phyloP scores from a whole-genome alignment of 2,329 filamentous ascomycete species.

The Hymenoscyphus salicellus region DNA sequence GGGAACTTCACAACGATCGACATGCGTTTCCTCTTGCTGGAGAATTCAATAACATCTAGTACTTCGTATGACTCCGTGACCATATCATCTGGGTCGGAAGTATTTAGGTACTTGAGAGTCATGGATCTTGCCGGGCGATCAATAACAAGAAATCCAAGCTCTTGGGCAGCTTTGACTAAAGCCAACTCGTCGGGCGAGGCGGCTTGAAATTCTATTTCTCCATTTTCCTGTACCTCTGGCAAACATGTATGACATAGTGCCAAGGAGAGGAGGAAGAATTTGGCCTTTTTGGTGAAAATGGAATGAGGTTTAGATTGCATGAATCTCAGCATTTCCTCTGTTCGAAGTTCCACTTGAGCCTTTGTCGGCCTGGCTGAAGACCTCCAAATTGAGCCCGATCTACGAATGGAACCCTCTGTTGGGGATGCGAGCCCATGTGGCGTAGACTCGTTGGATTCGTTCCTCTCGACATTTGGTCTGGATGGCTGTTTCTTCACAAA shows the following conservation, averaged over 20 bases:
- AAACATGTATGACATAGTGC: slow-evolving; percentile 89
- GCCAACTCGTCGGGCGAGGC: slow-evolving; percentile 89
- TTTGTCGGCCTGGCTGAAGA: slow-evolving; percentile 36
- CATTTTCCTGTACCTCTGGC: slow-evolving; percentile 69
- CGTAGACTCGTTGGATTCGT: slow-evolving; percentile 7
- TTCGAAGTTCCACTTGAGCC: slow-evolving; percentile 58
- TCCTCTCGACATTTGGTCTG: neutral
- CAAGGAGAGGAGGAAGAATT: slow-evolving; percentile 78
- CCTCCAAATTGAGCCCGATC: slow-evolving; percentile 33
- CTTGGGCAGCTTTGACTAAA: slow-evolving; percentile 77
- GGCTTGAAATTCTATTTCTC: slow-evolving; percentile 76
- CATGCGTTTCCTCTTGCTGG: slow-evolving; percentile 86
- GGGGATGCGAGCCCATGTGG: slow-evolving; percentile 1
- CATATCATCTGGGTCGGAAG: slow-evolving; percentile 22
- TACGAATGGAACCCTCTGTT: slow-evolving; percentile 19
- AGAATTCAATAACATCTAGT: slow-evolving; percentile 86
- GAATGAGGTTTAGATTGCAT: slow-evolving; percentile 73
- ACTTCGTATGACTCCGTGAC: slow-evolving; percentile 67
- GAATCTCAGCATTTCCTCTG: slow-evolving; percentile 73
- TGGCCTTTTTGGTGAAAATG: slow-evolving; percentile 72
- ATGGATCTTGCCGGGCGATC: slow-evolving; percentile 71
- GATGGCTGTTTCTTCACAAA: slow-evolving; percentile 20
- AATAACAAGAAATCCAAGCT: slow-evolving; percentile 75
- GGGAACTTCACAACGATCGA: slow-evolving; percentile 82
- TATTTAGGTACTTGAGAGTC: slow-evolving; percentile 42